Base-by-base conservation (phyloP, 2,329 filamentous ascomycete genomes). In the Colletotrichum simmondsii region DNA sequence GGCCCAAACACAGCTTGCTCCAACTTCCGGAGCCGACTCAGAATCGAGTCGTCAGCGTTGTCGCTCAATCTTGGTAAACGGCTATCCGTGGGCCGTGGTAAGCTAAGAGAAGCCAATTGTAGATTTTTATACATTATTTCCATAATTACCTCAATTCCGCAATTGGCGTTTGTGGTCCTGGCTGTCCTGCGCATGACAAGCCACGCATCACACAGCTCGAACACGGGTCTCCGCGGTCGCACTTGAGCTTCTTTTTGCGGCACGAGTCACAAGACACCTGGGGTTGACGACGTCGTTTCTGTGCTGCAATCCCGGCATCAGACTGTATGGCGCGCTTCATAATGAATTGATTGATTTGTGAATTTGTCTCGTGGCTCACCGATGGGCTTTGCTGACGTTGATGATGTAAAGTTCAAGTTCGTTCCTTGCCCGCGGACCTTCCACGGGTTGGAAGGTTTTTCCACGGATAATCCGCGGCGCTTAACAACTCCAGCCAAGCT, bases 171-270 rank as follows among this genome's bases (percentile, higher is more conserved):
- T 53, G 60, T 26, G 60, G 35, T 0, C 10, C 61, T 19, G 70
- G 62, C 24, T 72, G 72, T 14, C 76, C 77, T 6, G 76, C 69
- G 64, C 80, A 81, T 10, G 72, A 28, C 28, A 79, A 65, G 0
- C 76, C 75, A 19, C 80, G 78, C 7, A 77, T 68, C 14, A 74
- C 66, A 57, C 80, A 81, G 59, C 76, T 80, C 12, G 75, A 75
- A 52, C 80, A 81, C 5, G 80, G 80, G 24, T 72, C 54, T 2
- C 54, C 71, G 19, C 79, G 75, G 68, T 80, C 79, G 65, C 80
- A 81, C 71, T 81, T 81, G 58, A 81, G 76, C 75, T 81, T 81
- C 69, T 79, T 81, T 30, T 59, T 73, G 14, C 80, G 77, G 66
- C 80, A 81, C 19, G 77, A 80, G 61, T 78, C 75, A 68, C 80